Percentiles rank a stretch among this genome's conserved stretches.
Evolutionary conservation across 1,139 yeast genomes (phyloP).

Genomic region (Yamadazyma membranifaciens): DNA sequence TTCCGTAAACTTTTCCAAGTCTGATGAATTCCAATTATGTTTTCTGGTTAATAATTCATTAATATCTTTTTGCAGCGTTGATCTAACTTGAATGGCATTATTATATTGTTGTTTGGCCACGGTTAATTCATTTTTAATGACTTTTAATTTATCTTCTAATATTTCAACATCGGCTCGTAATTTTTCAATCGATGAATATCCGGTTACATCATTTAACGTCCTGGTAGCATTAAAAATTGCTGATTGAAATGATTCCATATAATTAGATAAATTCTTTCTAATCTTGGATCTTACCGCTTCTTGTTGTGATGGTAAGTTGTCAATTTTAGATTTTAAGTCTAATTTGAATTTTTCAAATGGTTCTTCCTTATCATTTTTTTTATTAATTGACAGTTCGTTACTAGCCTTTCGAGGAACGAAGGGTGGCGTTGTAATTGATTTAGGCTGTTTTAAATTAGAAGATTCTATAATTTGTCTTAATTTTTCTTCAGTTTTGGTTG

Average conservation of each 20-base stretch:
- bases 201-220: conserved; percentile 87
- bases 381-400: background rate
- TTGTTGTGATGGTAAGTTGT: conserved; percentile 31
- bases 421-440: background rate
- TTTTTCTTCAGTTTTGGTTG: conserved; percentile 10
- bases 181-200: conserved; percentile 78
- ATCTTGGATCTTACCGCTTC: conserved; percentile 18
- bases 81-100: conserved; percentile 62
- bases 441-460: conserved; percentile 1
- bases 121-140: conserved; percentile 49
- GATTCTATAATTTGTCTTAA: conserved; percentile 12
- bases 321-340: conserved; percentile 15
- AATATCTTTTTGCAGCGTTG: conserved; percentile 78
- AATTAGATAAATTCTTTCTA: conserved; percentile 42
- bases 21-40: conserved; percentile 73
- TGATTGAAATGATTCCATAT: conserved; percentile 63
- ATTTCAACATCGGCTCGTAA: conserved; percentile 60
- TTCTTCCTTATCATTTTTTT: background rate
- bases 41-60: conserved; percentile 87
- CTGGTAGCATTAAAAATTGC: conserved; percentile 69
- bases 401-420: background rate
- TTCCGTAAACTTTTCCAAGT: conserved; percentile 80
- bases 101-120: conserved; percentile 53
- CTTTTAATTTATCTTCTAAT: conserved; percentile 48
- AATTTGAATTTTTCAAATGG: background rate